Evolutionary conservation across 208 protist species (phyloP), one percentile per base, ranked within the genome.

Genomic region (Trypanosoma congolense): DNA sequence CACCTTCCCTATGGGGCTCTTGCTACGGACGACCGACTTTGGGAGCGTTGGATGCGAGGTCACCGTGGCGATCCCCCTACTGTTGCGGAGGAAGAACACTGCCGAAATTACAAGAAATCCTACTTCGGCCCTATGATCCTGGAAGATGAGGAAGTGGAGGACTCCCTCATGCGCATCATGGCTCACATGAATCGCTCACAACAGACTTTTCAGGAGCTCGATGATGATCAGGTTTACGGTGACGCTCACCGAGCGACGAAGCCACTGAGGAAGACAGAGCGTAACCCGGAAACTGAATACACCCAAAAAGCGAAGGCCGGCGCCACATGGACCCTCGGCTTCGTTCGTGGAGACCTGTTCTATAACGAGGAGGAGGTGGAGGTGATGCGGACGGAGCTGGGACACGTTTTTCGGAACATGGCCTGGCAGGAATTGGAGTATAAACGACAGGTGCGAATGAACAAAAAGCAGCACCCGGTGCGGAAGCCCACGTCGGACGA

Each of bases 281-380:
- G 56, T 42, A 63, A 77, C 0, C 87, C 87, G 12, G 74, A 77
- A 14, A 61, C 79, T 50, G 87, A 94, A 59, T 55, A 75, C 25
- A 61, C 65, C 30, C 70, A 80, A 26, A 75, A 77, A 36, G 68
- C 60, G 26, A 70, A 78, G 42, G 35, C 53, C 24, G 87, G 87
- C 4, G 87, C 87, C 12, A 94, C 83, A 41, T 94, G 87, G 87
- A 94, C 87, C 14, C 47, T 89, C 3, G 83, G 78, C 16, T 94
- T 94, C 35, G 83, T 81, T 3, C 80, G 83, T 10, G 87, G 87
- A 3, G 83, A 94, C 43, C 71, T 94, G 48, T 94, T 94, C 59
- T 94, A 94, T 72, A 94, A 94, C 47, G 83, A 94, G 59, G 83
- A 94, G 69, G 87, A 94, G 52, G 77, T 79, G 41, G 75, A 94